These are phyloP conservation scores for Bromus sterilis DNA, from an alignment of 176 grass and related monocot species.

Conservation along the genomic window DNA sequence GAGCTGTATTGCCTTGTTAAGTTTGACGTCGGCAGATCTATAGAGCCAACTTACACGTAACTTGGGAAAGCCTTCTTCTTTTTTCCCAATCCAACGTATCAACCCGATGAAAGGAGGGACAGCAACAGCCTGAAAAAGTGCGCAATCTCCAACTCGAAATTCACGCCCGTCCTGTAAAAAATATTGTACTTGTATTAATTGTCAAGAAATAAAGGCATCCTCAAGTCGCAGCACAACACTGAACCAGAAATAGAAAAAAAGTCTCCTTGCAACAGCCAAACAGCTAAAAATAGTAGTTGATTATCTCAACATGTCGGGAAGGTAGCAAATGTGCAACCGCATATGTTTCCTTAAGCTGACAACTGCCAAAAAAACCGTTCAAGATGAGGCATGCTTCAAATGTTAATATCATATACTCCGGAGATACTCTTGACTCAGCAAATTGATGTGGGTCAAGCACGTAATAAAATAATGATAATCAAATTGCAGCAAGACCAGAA, in stretches of 20 bases:
- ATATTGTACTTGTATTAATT: neutral
- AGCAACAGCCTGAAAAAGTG: slow-evolving; percentile 68
- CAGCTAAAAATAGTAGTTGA: neutral
- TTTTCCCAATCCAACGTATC: slow-evolving; percentile 54
- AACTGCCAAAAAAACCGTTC: neutral
- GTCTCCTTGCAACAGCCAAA: neutral
- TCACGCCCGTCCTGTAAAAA: slow-evolving; percentile 87
- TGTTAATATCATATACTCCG: neutral
- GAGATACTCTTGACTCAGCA: neutral
- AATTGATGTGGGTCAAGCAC: neutral
- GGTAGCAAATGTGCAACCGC: neutral
- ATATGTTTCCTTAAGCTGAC: neutral
- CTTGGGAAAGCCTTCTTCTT: slow-evolving; percentile 46
- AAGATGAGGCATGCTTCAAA: neutral
- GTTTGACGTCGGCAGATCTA: slow-evolving; percentile 64
- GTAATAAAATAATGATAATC: neutral
- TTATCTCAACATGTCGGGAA: neutral
- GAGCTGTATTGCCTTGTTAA: slow-evolving; percentile 55
- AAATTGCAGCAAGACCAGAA: no score
- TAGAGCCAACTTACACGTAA: slow-evolving; percentile 87
- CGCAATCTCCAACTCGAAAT: slow-evolving; percentile 69
- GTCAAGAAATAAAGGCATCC: neutral
- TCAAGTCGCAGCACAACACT: neutral
- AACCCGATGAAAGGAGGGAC: slow-evolving; percentile 81
- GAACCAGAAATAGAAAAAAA: neutral